Evolutionary conservation across 2,329 filamentous ascomycete genomes (phyloP), one percentile per base, ranked within the genome.

Genomic region (Penicillium sp.): DNA sequence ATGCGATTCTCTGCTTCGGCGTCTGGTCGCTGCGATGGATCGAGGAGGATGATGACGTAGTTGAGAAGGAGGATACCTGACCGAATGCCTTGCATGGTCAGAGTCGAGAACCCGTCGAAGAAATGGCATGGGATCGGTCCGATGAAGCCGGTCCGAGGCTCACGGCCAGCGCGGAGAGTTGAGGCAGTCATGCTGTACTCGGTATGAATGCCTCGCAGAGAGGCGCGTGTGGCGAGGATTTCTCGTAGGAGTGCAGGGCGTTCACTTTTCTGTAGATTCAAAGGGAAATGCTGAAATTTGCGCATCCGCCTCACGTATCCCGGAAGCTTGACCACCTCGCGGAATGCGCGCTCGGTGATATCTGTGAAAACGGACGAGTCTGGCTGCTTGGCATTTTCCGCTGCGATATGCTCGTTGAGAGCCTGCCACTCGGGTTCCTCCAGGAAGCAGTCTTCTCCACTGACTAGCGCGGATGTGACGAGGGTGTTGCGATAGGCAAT

Each of bases 401-500:
- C 60, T 1, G 64, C 67, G 50, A 76, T 71, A 35, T 69, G 51
- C 39, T 66, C 62, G 43, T 70, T 67, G 39, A 77, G 60, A 6
- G 64, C 62, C 19, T 71, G 63, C 75, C 75, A 77, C 41, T 72
- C 70, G 1, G 74, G 72, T 18, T 70, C 62, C 49, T 70, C 67
- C 16, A 77, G 55, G 52, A 77, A 75, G 54, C 75, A 77, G 6
- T 70, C 61, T 40, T 71, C 70, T 10, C 72, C 69, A 13, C 69
- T 61, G 16, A 73, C 61, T 37, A 75, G 64, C 2, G 75, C 71
- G 18, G 73, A 69, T 14, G 73, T 70, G 33, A 77, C 64, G 4
- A 78, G 60, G 13, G 73, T 73, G 33, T 72, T 69, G 14, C 75
- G 73, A 62, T 69, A 76, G 6, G 73, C 70, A 16, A 75, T 66